Percentiles rank a stretch among this genome's conserved stretches.
Conservation (phyloP, 495 filamentous ascomycete species). For the Astrocystis sublimbata region DNA sequence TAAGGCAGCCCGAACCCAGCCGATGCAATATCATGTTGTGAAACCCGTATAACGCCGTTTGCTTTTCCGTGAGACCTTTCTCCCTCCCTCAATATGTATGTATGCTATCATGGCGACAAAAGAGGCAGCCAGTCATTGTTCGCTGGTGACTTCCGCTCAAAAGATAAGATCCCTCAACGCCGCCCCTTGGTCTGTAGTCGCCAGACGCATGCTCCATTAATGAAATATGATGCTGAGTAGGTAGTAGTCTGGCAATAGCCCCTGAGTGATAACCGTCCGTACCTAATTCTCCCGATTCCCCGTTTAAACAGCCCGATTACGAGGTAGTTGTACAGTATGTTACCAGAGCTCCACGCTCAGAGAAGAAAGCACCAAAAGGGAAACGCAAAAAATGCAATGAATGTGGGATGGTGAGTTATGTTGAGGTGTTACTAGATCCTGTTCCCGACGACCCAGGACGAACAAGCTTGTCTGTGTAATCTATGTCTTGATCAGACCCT, state of each 20-base stretch:
- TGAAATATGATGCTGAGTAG: not conserved
- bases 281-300: not conserved
- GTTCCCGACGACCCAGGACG: conserved; percentile 31
- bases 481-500: conserved; percentile 29
- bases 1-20: not conserved
- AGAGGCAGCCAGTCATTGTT: too few species aligned
- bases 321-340: conserved; percentile 9
- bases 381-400: conserved; percentile 27
- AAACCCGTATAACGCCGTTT: not conserved
- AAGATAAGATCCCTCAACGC: conserved; percentile 9
- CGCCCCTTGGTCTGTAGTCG: conserved; percentile 12
- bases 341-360: conserved; percentile 6
- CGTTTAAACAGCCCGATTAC: not conserved
- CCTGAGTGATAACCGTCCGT: not conserved
- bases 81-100: not conserved
- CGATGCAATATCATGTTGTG: too few species aligned
- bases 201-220: conserved; percentile 8
- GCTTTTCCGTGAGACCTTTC: not conserved
- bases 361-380: conserved; percentile 21
- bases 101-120: conserved; percentile 9
- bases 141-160: not conserved
- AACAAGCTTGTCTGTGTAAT: conserved; percentile 30
- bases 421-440: conserved; percentile 26
- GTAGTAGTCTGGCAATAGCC: not conserved
- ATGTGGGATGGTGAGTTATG: conserved; percentile 22